Conservation (phyloP, 148 eudicot genomes). For the Vaccinium vitisidaea region DNA sequence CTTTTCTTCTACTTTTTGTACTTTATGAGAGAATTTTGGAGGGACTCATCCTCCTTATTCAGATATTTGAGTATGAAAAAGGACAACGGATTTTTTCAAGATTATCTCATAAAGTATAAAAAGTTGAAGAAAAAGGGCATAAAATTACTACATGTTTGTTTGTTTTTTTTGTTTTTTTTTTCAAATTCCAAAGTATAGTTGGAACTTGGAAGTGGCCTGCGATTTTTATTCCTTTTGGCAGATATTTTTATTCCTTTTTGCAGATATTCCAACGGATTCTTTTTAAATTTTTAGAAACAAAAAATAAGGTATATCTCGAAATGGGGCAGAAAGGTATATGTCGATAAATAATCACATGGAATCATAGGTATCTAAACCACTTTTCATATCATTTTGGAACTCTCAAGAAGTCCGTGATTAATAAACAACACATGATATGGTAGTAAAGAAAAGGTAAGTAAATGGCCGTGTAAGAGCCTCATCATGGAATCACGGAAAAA, state of each 20-base stretch:
- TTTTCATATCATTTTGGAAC: slow-evolving; percentile 9
- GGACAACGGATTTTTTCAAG: too few species aligned
- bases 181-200: neutral
- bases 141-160: neutral
- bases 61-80: too few species aligned
- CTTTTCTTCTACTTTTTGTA: too few species aligned
- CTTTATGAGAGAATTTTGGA: too few species aligned
- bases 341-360: neutral
- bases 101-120: too few species aligned
- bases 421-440: neutral
- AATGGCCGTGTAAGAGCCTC: neutral
- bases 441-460: neutral
- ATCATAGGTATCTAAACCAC: neutral
- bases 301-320: neutral
- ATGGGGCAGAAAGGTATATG: neutral
- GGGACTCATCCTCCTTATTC: too few species aligned
- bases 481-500: neutral
- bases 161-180: neutral
- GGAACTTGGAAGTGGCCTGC: neutral
- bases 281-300: neutral
- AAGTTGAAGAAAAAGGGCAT: too few species aligned
- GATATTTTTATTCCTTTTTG: neutral
- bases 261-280: neutral
- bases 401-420: slow-evolving; percentile 31
- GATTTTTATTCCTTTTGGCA: neutral